phyloP scores from a whole-genome alignment of 192 early-diverging fungal species.

The Coemansia biformis region DNA sequence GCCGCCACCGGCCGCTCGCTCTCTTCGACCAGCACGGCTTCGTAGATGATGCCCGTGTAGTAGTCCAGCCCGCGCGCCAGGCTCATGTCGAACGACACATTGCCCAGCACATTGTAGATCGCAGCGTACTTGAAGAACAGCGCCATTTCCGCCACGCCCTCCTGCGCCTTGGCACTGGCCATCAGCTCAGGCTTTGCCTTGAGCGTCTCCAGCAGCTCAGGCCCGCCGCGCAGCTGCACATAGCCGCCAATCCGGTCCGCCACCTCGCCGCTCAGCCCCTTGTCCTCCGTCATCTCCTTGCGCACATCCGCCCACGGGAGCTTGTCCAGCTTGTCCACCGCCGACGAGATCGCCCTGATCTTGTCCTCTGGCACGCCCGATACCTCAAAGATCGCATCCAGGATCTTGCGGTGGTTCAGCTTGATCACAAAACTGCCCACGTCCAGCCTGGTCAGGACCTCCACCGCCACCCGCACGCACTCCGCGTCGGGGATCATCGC shows the following conservation, averaged over 20 bases:
- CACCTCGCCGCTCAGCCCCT: conserved; percentile 69
- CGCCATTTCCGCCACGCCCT: conserved; percentile 82
- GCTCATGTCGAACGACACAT: conserved; percentile 84
- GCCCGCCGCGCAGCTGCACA: conserved; percentile 72
- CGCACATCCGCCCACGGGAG: conserved; percentile 89
- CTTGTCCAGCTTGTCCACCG: conserved; percentile 98
- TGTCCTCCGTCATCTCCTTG: conserved; percentile 91
- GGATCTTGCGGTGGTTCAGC: conserved; percentile 94
- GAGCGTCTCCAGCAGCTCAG: conserved; percentile 73
- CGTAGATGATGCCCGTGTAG: conserved; percentile 99
- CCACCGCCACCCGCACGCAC: conserved; percentile 70
- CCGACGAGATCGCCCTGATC: conserved; percentile 89
- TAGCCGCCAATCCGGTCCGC: conserved; percentile 94
- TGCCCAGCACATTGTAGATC: conserved; percentile 65
- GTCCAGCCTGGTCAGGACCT: conserved; percentile 74
- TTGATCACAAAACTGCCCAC: conserved; percentile 90
- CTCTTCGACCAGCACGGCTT: conserved; percentile 68
- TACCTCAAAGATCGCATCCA: conserved; percentile 96
- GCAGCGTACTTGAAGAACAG: conserved; percentile 79
- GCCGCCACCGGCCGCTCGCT: conserved; percentile 25
- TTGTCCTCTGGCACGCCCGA: conserved; percentile 88
- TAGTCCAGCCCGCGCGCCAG: conserved; percentile 98
- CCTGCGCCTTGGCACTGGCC: conserved; percentile 61
- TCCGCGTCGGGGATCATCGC: conserved; percentile 98
- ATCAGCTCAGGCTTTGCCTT: conserved; percentile 59